A percentile compares a stretch with the other conserved stretches of the same genome.
These are phyloP conservation scores for Starmerella cellae DNA, from an alignment of 805 yeast genomes.

Conservation along the genomic window DNA sequence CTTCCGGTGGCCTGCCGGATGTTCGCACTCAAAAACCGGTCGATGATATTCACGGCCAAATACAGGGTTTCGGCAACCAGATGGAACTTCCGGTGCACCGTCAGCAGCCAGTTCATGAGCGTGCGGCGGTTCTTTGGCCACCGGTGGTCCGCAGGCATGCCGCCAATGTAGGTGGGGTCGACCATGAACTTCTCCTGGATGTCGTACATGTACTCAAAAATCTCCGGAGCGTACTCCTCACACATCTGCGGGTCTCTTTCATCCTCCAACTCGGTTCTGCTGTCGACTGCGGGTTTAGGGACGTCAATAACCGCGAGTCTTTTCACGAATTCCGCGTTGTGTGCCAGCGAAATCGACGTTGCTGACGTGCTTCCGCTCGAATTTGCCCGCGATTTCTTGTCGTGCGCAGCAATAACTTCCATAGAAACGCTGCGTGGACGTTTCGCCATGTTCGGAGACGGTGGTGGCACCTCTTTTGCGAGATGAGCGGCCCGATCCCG, in stretches of 20 bases:
- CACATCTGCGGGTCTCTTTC: slow-evolving; percentile 55
- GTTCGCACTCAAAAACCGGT: slow-evolving; percentile 56
- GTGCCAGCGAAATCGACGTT: background rate
- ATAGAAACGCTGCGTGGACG: slow-evolving; percentile 8
- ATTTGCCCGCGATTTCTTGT: slow-evolving; percentile 4
- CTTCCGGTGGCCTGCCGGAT: slow-evolving; percentile 29
- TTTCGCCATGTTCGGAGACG: slow-evolving; percentile 5
- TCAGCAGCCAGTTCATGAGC: slow-evolving; percentile 86
- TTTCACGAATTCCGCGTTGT: slow-evolving; percentile 12
- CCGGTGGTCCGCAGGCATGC: slow-evolving; percentile 47
- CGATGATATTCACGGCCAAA: slow-evolving; percentile 74
- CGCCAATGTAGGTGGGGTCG: slow-evolving; percentile 39
- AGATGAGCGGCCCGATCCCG: background rate
- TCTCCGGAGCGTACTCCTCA: slow-evolving; percentile 79
- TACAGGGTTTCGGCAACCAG: slow-evolving; percentile 75
- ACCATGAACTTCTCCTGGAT: slow-evolving; percentile 65
- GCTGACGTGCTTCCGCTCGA: background rate
- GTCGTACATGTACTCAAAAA: slow-evolving; percentile 64
- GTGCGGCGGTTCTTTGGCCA: slow-evolving; percentile 70
- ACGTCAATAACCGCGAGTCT: background rate
- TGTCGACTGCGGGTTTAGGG: slow-evolving; percentile 1
- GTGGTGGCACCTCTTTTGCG: background rate
- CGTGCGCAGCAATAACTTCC: slow-evolving; percentile 4
- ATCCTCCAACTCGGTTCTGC: slow-evolving; percentile 23
- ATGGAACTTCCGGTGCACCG: slow-evolving; percentile 72